phyloP scores from a whole-genome alignment of 257 asterid genomes.

The Solanum pennellii region DNA sequence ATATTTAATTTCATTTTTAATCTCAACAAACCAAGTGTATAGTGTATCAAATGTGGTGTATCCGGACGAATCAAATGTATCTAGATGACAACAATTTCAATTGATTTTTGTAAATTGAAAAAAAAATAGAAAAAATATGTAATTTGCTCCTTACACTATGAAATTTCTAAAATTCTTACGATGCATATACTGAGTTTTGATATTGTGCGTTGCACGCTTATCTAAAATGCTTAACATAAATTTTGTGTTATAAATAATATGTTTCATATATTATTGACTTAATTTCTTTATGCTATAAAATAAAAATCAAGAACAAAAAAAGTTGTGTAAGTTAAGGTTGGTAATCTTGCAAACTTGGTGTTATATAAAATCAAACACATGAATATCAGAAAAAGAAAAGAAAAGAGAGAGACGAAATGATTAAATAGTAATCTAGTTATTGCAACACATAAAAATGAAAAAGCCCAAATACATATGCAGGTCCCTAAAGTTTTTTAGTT shows the following conservation, averaged over 20 bases:
- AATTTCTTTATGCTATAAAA: neutral
- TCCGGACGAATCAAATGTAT: neutral
- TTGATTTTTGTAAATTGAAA: neutral
- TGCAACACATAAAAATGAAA: neutral
- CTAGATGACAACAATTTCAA: neutral
- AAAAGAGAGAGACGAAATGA: neutral
- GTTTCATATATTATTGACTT: no score
- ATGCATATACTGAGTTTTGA: no score
- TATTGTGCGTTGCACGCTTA: neutral
- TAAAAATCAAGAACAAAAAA: neutral
- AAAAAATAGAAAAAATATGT: no score
- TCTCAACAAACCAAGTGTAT: neutral
- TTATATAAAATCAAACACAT: neutral
- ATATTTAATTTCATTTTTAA: no score
- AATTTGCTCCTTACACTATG: neutral
- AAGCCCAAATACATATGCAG: no score
- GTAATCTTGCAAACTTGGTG: neutral
- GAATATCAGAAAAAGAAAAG: neutral
- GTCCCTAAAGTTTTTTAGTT: no score
- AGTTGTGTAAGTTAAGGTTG: neutral
- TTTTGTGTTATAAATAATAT: neutral
- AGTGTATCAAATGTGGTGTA: neutral
- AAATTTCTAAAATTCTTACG: no score
- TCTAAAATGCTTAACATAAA: no score
- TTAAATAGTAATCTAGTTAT: no score